These are phyloP conservation scores for Deuterostichococcus epilithicus DNA, from an alignment of 139 green algal genomes.

Conservation along the genomic window DNA sequence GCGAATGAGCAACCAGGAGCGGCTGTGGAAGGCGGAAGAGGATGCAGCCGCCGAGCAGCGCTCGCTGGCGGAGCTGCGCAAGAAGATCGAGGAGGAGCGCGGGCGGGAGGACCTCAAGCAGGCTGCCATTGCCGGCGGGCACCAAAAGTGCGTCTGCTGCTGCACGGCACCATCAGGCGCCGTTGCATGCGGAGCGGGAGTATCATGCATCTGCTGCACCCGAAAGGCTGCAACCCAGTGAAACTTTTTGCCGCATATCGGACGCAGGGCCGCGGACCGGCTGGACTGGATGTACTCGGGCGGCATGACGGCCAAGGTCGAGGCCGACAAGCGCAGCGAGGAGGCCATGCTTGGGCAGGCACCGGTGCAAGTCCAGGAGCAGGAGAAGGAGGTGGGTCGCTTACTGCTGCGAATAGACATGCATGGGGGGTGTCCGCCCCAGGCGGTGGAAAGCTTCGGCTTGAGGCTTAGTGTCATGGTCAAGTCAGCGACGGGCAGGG, in stretches of 20 bases:
- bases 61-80: conserved; percentile 79
- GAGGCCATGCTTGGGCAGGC: conserved; percentile 61
- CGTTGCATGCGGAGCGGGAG: background rate
- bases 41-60: conserved; percentile 68
- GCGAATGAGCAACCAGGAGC: conserved; percentile 70
- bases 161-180: background rate
- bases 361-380: conserved; percentile 33
- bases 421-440: too few species aligned
- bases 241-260: too few species aligned
- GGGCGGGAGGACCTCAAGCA: conserved; percentile 67
- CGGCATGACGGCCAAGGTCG: conserved; percentile 66
- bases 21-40: conserved; percentile 92
- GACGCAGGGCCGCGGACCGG: conserved; percentile 59
- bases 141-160: conserved; percentile 40
- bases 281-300: conserved; percentile 97
- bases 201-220: background rate
- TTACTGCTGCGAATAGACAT: too few species aligned
- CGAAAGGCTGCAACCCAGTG: background rate
- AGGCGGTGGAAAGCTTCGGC: too few species aligned
- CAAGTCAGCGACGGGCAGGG: too few species aligned
- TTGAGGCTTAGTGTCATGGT: too few species aligned
- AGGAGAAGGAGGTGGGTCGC: background rate
- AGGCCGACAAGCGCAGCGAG: conserved; percentile 69
- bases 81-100: conserved; percentile 84
- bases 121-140: conserved; percentile 55